Evolutionary conservation across 768 basidiomycete genomes (phyloP), one percentile per base, ranked within the genome.

Genomic region (Omphalotus guepiniiformis): DNA sequence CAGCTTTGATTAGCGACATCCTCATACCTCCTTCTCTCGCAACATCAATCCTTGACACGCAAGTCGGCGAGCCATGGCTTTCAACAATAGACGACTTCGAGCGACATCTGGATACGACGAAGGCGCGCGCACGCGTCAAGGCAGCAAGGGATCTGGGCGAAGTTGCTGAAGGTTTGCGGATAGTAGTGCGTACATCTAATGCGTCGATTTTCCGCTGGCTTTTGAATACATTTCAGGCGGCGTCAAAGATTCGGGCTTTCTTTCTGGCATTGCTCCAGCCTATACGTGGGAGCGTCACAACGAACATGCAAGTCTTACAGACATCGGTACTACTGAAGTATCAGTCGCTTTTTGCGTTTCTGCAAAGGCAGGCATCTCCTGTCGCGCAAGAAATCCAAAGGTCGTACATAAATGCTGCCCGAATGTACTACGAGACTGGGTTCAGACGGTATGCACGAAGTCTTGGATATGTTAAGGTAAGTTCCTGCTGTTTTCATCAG

Each of bases 401-500:
- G 42, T 84, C 89, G 2, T 99, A 99, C 63, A 69, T 87, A 23
- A 78, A 78, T 27, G 80, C 88, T 22, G 86, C 89, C 12, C 82
- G 93, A 32, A 78, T 89, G 18, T 99, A 96, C 63, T 97, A 93
- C 50, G 96, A 99, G 67, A 98, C 96, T 18, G 91, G 87, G 1
- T 94, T 97, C 62, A 73, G 96, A 52, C 72, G 96, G 35, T 99
- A 98, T 62, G 76, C 83, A 19, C 75, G 96, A 37, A 86, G 84
- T 59, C 70, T 99, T 39, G 79, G 82, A 28, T 81, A 74, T 65
- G 75, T 98, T 42, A 89, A 87, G 75, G 88, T 88, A 36, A 40
- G 68, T 19, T 53, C 38, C 42, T 18, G 32, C 36, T 23, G 29
- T 19, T 49, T 25, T 27, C 42, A 46, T 44, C 19, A 39, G 27